Base-by-base conservation (phyloP, 106 monocot species). In the Hemerocallis citrina region DNA sequence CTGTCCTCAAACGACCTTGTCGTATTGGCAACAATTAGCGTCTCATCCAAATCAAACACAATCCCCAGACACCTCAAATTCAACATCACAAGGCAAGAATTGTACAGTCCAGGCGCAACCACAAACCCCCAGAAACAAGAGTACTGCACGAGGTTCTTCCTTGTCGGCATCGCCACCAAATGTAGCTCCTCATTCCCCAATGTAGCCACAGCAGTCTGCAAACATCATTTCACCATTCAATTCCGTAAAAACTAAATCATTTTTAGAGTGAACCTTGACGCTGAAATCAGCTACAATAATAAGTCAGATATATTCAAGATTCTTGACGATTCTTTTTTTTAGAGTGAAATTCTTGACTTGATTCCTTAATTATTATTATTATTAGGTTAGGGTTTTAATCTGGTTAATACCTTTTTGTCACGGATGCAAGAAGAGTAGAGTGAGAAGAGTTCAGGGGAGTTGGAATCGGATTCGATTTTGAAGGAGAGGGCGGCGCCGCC, bases 11-110 rank as follows among this genome's bases (percentile, higher is more conserved):
- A 99, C 29, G 98, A 92, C 13, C 92, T 92, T 70, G 71, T 81
- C 9, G 92, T 99, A 35, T 99, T 99, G 32, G 98, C 98, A 60
- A 99, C 92, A 63, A 99, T 77, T 27, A 99, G 85, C 22, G 98
- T 99, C 72, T 99, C 92, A 62, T 99, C 92, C 31, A 99, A 85
- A 72, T 99, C 98, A 82, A 99, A 99, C 64, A 99, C 98, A 48
- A 99, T 99, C 7, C 92, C 92, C 8, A 99, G 75, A 71, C 98
- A 99, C 68, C 98, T 77, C 46, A 88, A 66, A 63, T 99, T 92
- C 59, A 99, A 45, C 92, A 99, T 85, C n/a, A 77, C 57, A 33
- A 88, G 75, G 49, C 85, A 92, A 40, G 88, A 92, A 71, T 63
- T 68, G 45, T 99, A 99, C 65, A 92, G 45, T 42, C 92, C 73